Percentiles rank a stretch among this genome's conserved stretches.
These are phyloP conservation scores for Stachybotrys chlorohalonatus DNA, from an alignment of 2,329 filamentous ascomycete genomes.

Conservation along the genomic window DNA sequence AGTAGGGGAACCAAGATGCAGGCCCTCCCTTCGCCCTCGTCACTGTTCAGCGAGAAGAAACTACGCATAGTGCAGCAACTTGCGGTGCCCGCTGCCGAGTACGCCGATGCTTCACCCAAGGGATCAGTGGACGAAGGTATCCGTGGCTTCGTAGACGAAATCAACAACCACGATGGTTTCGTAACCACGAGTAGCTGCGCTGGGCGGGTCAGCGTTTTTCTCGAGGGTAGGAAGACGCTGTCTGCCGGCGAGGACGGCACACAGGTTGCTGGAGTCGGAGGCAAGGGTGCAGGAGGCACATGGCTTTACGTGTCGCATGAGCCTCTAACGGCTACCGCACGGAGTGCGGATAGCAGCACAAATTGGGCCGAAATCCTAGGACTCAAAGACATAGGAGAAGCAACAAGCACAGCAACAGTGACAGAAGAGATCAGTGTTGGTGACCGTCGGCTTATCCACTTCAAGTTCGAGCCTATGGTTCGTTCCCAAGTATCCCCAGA, in stretches of 20 bases:
- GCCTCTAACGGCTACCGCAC: constrained; percentile 35
- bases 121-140: constrained; percentile 77
- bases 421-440: constrained; percentile 10
- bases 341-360: constrained; percentile 1
- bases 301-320: constrained; percentile 91
- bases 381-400: constrained; percentile 11
- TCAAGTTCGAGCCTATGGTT: constrained; percentile 96
- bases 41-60: constrained; percentile 54
- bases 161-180: constrained; percentile 66
- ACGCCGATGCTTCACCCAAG: constrained; percentile 81
- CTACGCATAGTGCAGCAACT: constrained; percentile 63
- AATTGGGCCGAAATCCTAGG: constrained; percentile 20
- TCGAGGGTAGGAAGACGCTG: constrained; percentile 58
- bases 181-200: constrained; percentile 93
- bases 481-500: constrained; percentile 16
- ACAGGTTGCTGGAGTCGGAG: constrained; percentile 55
- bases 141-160: constrained; percentile 63
- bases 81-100: constrained; percentile 56
- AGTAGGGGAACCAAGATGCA: constrained; percentile 6
- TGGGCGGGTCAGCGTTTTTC: constrained; percentile 76
- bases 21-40: constrained; percentile 15
- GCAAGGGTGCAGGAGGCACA: constrained; percentile 73
- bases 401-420: constrained; percentile 5
- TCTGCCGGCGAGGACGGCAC: constrained; percentile 9
- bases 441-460: constrained; percentile 54